Evolutionary conservation across 495 filamentous ascomycete genomes (phyloP).

Genomic region (Penicillium coffeae): DNA sequence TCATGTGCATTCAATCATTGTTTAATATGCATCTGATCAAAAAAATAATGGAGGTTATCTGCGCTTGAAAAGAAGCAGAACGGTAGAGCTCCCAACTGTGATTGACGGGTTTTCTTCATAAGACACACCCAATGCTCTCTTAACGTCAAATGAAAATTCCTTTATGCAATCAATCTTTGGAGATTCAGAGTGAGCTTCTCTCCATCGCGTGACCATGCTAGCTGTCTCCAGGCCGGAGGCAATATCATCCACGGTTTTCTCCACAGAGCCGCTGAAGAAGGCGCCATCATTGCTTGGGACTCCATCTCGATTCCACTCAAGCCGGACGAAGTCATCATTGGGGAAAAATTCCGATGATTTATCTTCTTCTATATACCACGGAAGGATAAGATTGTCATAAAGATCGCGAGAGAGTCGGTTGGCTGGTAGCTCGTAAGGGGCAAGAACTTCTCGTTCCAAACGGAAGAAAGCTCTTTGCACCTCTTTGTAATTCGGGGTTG

Average conservation of each 20-base stretch:
- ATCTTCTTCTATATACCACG: conserved; percentile 36
- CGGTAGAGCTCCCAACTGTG: conserved; percentile 9
- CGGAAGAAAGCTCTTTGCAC: conserved; percentile 28
- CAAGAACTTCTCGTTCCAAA: conserved; percentile 26
- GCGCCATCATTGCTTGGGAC: conserved; percentile 16
- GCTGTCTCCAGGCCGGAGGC: conserved; percentile 27
- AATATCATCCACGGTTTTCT: conserved; percentile 13
- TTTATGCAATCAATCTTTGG: not conserved
- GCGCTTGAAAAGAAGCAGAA: conserved; percentile 21
- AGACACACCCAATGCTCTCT: conserved; percentile 9
- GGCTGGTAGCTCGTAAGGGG: conserved; percentile 28
- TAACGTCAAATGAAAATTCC: conserved; percentile 1
- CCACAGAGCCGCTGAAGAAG: conserved; percentile 20
- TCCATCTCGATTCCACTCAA: conserved; percentile 36
- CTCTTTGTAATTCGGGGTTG: conserved; percentile 3
- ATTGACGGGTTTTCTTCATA: conserved; percentile 11
- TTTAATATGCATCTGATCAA: too few relatives aligned
- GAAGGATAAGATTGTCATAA: conserved; percentile 44
- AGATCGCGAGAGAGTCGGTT: conserved; percentile 31
- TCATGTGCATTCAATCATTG: too few relatives aligned
- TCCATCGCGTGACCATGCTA: conserved; percentile 45
- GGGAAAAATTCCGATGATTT: conserved; percentile 32
- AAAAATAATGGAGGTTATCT: conserved; percentile 2
- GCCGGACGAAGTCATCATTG: conserved; percentile 30
- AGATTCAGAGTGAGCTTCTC: conserved; percentile 35